A percentile compares a stretch with the other conserved stretches of the same genome.
phyloP scores from a whole-genome alignment of 371 early-diverging fungal species.

The Rhizopus stolonifer region DNA sequence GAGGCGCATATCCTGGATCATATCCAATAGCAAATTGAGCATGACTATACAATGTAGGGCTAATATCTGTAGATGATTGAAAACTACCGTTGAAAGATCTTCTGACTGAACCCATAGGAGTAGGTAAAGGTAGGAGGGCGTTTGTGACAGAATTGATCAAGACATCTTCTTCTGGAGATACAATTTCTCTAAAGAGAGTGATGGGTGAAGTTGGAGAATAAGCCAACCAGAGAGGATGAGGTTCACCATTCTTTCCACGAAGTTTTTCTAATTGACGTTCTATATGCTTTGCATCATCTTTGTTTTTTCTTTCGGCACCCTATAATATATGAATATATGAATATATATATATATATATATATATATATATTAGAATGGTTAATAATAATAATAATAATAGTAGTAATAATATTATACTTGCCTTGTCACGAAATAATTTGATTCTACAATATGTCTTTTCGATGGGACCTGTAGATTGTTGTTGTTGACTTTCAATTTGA shows the following conservation, averaged over 20 bases:
- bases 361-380: no score
- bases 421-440: constrained; percentile 59
- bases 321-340: constrained; percentile 1
- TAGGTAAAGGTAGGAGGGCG: neutral
- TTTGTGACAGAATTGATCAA: neutral
- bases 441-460: constrained; percentile 48
- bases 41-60: neutral
- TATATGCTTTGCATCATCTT: constrained; percentile 28
- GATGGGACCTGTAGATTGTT: constrained; percentile 1
- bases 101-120: constrained; percentile 2
- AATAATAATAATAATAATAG: no score
- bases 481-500: constrained; percentile 37
- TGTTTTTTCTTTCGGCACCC: constrained; percentile 32
- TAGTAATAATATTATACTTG: constrained; percentile 3
- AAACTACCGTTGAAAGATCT: constrained; percentile 3
- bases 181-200: constrained; percentile 33
- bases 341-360: no score
- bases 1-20: constrained; percentile 40
- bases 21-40: constrained; percentile 16
- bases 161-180: constrained; percentile 25
- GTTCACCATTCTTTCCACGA: constrained; percentile 40
- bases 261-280: constrained; percentile 32
- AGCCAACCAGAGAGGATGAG: constrained; percentile 45
- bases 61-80: neutral
- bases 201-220: constrained; percentile 34